Evolutionary conservation across 1,284 basidiomycete species (phyloP).

Genomic region (Grifola frondosa): DNA sequence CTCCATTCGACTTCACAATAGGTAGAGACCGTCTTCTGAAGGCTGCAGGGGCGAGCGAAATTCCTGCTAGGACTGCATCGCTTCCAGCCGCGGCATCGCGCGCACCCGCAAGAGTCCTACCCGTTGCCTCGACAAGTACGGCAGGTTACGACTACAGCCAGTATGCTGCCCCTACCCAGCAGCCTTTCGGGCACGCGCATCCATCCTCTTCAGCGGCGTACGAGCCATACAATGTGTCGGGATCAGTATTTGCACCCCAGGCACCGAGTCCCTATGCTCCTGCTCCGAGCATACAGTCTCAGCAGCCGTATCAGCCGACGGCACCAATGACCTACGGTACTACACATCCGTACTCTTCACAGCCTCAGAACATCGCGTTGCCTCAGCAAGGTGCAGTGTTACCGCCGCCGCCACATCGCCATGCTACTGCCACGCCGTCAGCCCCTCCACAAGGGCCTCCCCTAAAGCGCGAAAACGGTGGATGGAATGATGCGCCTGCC

Average conservation of each 20-base stretch:
- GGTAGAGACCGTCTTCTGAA: conserved; percentile 63
- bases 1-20: conserved; percentile 53
- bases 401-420: conserved; percentile 22
- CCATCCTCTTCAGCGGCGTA: conserved; percentile 22
- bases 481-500: conserved; percentile 91
- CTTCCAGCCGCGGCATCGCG: conserved; percentile 22
- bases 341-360: conserved; percentile 22
- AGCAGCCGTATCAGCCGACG: conserved; percentile 26
- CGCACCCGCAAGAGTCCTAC: conserved; percentile 14
- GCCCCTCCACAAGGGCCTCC: conserved; percentile 39
- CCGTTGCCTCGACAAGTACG: conserved; percentile 18
- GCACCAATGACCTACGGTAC: conserved; percentile 19
- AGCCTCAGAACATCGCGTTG: conserved; percentile 19
- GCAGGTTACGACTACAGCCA: conserved; percentile 24
- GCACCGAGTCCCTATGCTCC: conserved; percentile 27
- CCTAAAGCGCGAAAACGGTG: conserved; percentile 67
- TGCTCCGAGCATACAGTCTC: conserved; percentile 27
- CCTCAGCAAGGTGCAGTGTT: conserved; percentile 22
- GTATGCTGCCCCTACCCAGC: conserved; percentile 23
- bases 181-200: conserved; percentile 13
- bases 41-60: conserved; percentile 41
- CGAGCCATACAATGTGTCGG: conserved; percentile 21
- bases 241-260: conserved; percentile 9
- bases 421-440: conserved; percentile 22
- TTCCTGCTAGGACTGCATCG: conserved; percentile 32